Conservation (phyloP, 2,329 filamentous ascomycete genomes). For the Fusarium temperatum region DNA sequence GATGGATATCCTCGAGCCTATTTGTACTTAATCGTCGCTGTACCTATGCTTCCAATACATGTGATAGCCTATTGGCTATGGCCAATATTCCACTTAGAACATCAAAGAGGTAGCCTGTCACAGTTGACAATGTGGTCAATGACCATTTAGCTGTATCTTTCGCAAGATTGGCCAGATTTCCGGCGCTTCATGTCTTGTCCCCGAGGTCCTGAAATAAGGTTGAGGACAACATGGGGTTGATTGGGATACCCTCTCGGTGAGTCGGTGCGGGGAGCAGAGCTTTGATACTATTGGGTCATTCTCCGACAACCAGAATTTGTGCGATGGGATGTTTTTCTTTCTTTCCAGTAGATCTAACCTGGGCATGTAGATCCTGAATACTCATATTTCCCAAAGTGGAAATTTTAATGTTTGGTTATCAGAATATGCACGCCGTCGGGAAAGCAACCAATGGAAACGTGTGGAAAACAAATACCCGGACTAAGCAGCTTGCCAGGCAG, state of each 20-base stretch:
- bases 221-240: neutral
- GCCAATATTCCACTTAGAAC: neutral
- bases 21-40: neutral
- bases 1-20: neutral
- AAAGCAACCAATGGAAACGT: neutral
- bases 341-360: neutral
- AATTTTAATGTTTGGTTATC: neutral
- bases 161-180: neutral
- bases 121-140: neutral
- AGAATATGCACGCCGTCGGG: neutral
- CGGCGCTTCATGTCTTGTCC: neutral
- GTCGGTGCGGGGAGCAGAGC: neutral
- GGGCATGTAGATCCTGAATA: too few relatives aligned
- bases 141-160: accelerated
- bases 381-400: neutral
- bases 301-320: neutral
- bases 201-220: neutral
- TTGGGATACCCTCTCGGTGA: too few relatives aligned
- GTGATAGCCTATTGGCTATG: neutral
- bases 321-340: too few relatives aligned
- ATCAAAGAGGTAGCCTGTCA: neutral
- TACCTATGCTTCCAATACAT: neutral
- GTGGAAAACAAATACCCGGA: neutral
- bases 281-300: neutral
- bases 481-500: accelerated